phyloP scores from a whole-genome alignment of 129 eudicot species.

The Pulicaria dysenterica region DNA sequence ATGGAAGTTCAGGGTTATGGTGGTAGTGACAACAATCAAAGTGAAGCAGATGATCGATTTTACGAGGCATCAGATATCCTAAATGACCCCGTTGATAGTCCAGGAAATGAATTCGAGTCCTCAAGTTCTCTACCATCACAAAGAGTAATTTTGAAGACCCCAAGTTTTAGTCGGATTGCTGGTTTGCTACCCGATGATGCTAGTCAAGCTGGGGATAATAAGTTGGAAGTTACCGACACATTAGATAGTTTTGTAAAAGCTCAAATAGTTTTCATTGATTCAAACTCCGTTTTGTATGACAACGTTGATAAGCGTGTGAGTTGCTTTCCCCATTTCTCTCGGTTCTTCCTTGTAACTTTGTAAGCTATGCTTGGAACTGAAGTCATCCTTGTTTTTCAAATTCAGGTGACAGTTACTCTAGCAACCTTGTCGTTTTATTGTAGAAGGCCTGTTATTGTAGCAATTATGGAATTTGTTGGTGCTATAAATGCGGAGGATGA shows the following conservation, averaged over 20 bases:
- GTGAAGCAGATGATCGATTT: conserved; percentile 85
- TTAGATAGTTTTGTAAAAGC: conserved; percentile 95
- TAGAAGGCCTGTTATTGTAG: conserved; percentile 88
- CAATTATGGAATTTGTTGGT: conserved; percentile 76
- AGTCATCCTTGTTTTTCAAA: conserved; percentile 1
- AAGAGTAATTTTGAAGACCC: conserved; percentile 53
- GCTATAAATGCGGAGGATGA: conserved; percentile 62
- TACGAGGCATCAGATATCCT: conserved; percentile 84
- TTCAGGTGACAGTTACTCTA: conserved; percentile 88
- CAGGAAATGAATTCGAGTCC: conserved; percentile 42
- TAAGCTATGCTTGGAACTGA: conserved; percentile 28
- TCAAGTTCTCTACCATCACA: conserved; percentile 36
- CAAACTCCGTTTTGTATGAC: conserved; percentile 64
- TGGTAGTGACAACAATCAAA: conserved; percentile 38
- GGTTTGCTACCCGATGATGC: conserved; percentile 70
- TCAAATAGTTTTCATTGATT: conserved; percentile 76
- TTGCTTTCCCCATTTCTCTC: conserved; percentile 19
- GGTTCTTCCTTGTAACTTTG: background rate
- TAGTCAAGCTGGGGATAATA: conserved; percentile 45
- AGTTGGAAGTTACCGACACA: conserved; percentile 50
- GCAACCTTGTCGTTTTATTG: conserved; percentile 93
- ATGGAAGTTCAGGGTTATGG: conserved; percentile 35
- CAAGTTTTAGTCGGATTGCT: conserved; percentile 64
- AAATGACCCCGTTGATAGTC: conserved; percentile 58
- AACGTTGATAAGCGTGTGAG: conserved; percentile 70